Evolutionary conservation across 2,329 filamentous ascomycete genomes (phyloP).

Genomic region (Neoscytalidium dimidiatum): DNA sequence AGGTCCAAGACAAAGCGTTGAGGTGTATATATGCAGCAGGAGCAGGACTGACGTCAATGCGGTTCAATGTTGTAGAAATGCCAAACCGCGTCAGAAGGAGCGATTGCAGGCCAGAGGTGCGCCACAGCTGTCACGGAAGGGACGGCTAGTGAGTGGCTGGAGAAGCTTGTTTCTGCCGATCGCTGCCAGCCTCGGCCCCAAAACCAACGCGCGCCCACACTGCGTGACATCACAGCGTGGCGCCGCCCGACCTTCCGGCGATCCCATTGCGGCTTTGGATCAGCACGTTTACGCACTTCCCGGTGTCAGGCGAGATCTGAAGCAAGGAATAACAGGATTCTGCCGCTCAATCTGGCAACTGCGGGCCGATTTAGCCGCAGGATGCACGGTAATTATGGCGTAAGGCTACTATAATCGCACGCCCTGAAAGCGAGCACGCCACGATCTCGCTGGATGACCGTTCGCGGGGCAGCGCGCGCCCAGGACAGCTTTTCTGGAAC

Average conservation of each 20-base stretch:
- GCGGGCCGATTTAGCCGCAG: background rate
- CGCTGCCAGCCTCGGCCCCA: background rate
- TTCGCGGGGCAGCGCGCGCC: background rate
- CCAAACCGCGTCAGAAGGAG: background rate
- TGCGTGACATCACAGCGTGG: constrained; percentile 17
- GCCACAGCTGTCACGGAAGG: background rate
- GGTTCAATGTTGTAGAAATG: background rate
- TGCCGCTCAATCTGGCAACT: background rate
- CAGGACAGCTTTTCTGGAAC: background rate
- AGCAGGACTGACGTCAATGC: constrained; percentile 11
- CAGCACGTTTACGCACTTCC: constrained; percentile 5
- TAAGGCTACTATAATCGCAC: constrained; percentile 17
- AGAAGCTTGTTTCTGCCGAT: constrained; percentile 9
- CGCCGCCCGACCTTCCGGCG: background rate
- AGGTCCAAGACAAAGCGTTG: background rate
- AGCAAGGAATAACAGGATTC: constrained; percentile 15
- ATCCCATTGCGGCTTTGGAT: background rate
- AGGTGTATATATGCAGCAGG: constrained; percentile 4
- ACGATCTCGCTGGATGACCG: background rate
- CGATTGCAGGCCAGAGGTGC: background rate
- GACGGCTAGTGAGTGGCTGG: constrained; percentile 12
- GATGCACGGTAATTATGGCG: constrained; percentile 3
- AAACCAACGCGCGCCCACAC: background rate
- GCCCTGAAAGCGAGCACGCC: constrained; percentile 8
- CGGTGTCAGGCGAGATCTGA: background rate